These are phyloP conservation scores for Colletotrichum scovillei DNA, from an alignment of 2,329 filamentous ascomycete genomes.

Conservation along the genomic window DNA sequence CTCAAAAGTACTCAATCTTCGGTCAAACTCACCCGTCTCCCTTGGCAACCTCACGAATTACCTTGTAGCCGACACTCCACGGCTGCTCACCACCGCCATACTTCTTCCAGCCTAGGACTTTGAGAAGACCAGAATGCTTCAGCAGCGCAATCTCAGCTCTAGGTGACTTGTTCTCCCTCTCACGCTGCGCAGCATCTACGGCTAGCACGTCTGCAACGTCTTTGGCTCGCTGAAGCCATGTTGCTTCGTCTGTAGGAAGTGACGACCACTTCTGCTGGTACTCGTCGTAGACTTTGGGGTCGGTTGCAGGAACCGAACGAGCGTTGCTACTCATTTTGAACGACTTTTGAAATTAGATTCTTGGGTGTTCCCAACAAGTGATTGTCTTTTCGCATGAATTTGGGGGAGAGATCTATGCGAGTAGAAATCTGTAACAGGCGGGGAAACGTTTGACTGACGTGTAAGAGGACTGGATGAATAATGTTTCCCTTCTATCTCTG, in stretches of 20 bases:
- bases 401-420: no score
- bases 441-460: neutral
- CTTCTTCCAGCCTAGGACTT: constrained; percentile 50
- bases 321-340: constrained; percentile 34
- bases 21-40: constrained; percentile 62
- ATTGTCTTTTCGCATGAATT: neutral
- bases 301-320: constrained; percentile 39
- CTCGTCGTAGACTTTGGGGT: constrained; percentile 51
- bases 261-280: constrained; percentile 49
- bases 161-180: constrained; percentile 53
- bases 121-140: constrained; percentile 54
- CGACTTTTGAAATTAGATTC: neutral
- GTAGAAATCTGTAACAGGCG: neutral
- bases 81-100: constrained; percentile 57
- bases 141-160: constrained; percentile 52
- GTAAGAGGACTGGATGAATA: no score
- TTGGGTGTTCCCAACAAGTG: neutral
- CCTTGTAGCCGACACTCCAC: constrained; percentile 65
- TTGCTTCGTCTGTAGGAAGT: constrained; percentile 44
- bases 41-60: constrained; percentile 72
- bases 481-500: neutral
- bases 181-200: constrained; percentile 47
- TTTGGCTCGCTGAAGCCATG: constrained; percentile 52
- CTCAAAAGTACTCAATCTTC: neutral
- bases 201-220: constrained; percentile 51